A percentile compares a stretch with the other conserved stretches of the same genome.
Conservation (phyloP, 352 stramenopile genomes). For the Globisporangium megalacanthum region DNA sequence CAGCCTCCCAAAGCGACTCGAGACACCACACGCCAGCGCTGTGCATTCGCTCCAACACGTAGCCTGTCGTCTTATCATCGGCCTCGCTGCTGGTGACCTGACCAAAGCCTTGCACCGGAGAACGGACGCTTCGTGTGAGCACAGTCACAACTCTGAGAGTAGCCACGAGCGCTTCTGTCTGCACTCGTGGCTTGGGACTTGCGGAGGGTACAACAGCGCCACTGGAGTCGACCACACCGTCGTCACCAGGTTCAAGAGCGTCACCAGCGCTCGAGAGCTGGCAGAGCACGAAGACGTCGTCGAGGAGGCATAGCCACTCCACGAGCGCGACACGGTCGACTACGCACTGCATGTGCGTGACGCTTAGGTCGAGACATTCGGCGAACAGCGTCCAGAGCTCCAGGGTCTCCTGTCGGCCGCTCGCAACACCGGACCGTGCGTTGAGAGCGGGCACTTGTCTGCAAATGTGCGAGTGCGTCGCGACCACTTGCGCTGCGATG, state of each 20-base stretch:
- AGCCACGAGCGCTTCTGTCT: constrained; percentile 1
- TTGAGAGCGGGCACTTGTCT: not conserved
- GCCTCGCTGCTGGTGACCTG: not conserved
- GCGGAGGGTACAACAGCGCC: no score
- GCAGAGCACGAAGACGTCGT: constrained; percentile 12
- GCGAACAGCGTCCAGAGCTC: constrained; percentile 28
- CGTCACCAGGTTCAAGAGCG: not conserved
- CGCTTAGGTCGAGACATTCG: constrained; percentile 5
- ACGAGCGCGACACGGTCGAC: not conserved
- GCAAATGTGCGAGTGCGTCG: constrained; percentile 21
- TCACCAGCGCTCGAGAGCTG: not conserved
- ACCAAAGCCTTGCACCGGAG: not conserved
- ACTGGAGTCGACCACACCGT: no score
- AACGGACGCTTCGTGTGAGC: not conserved
- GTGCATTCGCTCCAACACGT: not conserved
- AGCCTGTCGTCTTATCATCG: not conserved
- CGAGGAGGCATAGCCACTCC: constrained; percentile 14
- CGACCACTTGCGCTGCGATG: constrained; percentile 10
- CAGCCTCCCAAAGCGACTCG: constrained; percentile 3
- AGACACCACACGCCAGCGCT: constrained; percentile 3
- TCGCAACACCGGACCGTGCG: no score
- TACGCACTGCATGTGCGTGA: constrained; percentile 3
- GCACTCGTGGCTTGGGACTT: no score
- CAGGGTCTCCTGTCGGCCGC: constrained; percentile 11
- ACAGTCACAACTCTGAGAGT: constrained; percentile 7